Conservation (phyloP, 148 eudicot species). For the Persicaria maculosa region DNA sequence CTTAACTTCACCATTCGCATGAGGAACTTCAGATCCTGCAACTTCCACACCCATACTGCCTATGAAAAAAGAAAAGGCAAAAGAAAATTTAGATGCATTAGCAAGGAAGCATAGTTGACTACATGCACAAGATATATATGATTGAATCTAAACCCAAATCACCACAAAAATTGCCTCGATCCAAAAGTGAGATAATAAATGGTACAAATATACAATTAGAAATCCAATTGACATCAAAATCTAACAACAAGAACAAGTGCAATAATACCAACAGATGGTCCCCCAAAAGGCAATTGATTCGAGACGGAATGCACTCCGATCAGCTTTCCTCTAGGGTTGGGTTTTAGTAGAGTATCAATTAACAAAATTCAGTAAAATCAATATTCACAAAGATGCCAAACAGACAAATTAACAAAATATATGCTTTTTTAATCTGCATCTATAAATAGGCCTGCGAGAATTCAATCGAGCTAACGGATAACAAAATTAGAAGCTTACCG, state of each 20-base stretch:
- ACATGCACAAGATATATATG: background rate
- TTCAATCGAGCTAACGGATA: background rate
- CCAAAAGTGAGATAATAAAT: background rate
- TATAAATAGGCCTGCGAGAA: background rate
- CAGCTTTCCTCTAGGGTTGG: background rate
- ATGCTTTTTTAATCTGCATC: background rate
- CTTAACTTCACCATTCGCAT: slow-evolving; percentile 32
- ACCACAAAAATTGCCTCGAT: background rate
- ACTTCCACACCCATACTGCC: slow-evolving; percentile 36
- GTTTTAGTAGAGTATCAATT: background rate
- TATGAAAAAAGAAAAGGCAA: background rate
- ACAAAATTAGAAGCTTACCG: background rate
- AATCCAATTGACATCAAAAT: background rate
- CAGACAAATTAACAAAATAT: background rate
- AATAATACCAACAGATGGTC: background rate
- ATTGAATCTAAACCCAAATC: background rate
- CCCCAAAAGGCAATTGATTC: background rate
- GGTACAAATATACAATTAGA: background rate
- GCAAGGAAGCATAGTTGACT: background rate
- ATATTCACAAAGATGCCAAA: background rate
- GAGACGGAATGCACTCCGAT: background rate
- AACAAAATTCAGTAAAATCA: background rate
- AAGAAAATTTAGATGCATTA: background rate
- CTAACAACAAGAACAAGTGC: background rate
- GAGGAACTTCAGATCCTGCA: slow-evolving; percentile 55